Evolutionary conservation across 371 early-diverging fungal genomes (phyloP).

Genomic region (Mucor plumbeus): DNA sequence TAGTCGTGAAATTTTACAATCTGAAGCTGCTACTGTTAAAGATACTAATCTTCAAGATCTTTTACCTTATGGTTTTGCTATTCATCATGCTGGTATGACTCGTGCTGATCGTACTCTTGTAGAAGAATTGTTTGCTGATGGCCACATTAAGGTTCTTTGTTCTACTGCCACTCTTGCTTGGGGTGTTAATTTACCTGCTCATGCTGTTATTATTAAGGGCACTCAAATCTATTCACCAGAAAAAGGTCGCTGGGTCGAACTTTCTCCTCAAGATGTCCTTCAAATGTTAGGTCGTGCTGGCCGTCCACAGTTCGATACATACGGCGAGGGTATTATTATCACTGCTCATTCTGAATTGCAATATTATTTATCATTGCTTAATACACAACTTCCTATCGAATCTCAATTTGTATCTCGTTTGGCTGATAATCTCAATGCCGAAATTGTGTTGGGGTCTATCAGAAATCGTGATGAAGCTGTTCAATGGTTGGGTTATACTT

Average conservation of each 20-base stretch:
- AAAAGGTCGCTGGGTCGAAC: constrained; percentile 92
- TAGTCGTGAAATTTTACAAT: constrained; percentile 82
- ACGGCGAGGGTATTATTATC: constrained; percentile 97
- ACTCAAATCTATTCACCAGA: constrained; percentile 97
- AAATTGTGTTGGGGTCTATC: constrained; percentile 95
- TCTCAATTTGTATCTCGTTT: constrained; percentile 90
- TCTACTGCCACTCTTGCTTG: constrained; percentile 99
- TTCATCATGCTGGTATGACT: constrained; percentile 99
- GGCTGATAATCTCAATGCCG: constrained; percentile 95
- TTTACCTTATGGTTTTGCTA: constrained; percentile 93
- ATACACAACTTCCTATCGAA: constrained; percentile 97
- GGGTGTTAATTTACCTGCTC: constrained; percentile 99
- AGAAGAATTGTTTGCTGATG: constrained; percentile 94
- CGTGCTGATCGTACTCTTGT: constrained; percentile 92
- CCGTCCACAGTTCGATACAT: constrained; percentile 97
- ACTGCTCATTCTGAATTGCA: constrained; percentile 93
- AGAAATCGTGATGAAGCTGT: constrained; percentile 93
- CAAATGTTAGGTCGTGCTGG: constrained; percentile 99
- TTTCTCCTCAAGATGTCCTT: constrained; percentile 94
- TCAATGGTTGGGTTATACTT: constrained; percentile 97
- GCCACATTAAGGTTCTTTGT: constrained; percentile 93
- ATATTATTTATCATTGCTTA: constrained; percentile 93
- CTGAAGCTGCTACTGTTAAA: constrained; percentile 81
- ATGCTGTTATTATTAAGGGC: constrained; percentile 99
- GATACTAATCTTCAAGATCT: constrained; percentile 88